phyloP scores from a whole-genome alignment of 2,329 filamentous ascomycete species.

The Mycosphaerelloides madeirae region DNA sequence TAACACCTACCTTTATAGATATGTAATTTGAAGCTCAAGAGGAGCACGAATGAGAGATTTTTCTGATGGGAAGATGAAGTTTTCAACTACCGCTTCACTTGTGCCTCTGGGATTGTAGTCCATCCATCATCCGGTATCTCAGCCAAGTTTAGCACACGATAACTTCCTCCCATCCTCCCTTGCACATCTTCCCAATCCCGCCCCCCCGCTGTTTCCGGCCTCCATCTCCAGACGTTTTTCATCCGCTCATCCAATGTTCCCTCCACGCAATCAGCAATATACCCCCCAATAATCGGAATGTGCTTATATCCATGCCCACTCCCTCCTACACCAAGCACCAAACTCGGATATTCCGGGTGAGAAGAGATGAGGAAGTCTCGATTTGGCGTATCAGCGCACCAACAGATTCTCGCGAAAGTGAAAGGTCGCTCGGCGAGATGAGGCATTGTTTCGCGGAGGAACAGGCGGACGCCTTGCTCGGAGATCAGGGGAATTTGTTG shows the following conservation, averaged over 20 bases:
- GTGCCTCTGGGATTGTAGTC: conserved; percentile 31
- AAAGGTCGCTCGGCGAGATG: conserved; percentile 48
- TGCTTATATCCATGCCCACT: conserved; percentile 53
- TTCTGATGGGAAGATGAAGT: too few species aligned
- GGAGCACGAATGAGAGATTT: too few species aligned
- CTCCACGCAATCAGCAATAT: conserved; percentile 48
- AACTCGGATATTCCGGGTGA: conserved; percentile 40
- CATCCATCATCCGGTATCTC: conserved; percentile 36
- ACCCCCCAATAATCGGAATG: conserved; percentile 48
- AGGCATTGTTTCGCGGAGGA: conserved; percentile 50
- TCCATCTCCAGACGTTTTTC: conserved; percentile 45
- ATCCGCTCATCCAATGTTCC: conserved; percentile 41
- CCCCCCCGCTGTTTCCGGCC: conserved; percentile 46
- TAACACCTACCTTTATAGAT: too few species aligned
- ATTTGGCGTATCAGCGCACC: conserved; percentile 55
- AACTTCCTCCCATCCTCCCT: conserved; percentile 45
- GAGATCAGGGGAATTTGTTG: conserved; percentile 47
- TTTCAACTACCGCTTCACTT: too few species aligned
- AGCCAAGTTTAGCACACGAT: conserved; percentile 48
- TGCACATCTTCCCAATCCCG: conserved; percentile 48
- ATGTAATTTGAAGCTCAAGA: too few species aligned
- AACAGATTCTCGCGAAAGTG: conserved; percentile 51
- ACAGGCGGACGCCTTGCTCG: conserved; percentile 44
- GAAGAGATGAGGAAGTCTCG: conserved; percentile 50
- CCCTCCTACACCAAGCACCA: conserved; percentile 48